Evolutionary conservation across 2,329 filamentous ascomycete genomes (phyloP).

Genomic region (Aulographum hederae): DNA sequence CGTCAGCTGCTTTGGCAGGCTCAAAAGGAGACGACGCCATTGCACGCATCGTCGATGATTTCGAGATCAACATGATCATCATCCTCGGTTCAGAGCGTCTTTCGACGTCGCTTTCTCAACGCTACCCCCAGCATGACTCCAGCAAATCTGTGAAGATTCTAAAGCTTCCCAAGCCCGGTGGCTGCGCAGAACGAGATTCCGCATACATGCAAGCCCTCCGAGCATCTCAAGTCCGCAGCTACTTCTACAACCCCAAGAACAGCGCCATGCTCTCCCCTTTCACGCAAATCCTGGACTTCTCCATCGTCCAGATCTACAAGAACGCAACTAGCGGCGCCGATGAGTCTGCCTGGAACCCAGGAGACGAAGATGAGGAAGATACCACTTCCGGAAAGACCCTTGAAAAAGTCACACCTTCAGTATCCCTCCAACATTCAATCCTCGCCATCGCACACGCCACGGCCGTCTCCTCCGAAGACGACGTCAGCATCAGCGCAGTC

Average conservation of each 20-base stretch:
- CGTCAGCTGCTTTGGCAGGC: slow-evolving; percentile 48
- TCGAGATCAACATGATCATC: slow-evolving; percentile 60
- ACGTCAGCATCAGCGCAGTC: slow-evolving; percentile 62
- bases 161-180: slow-evolving; percentile 67
- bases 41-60: slow-evolving; percentile 57
- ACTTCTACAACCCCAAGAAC: slow-evolving; percentile 68
- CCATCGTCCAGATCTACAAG: slow-evolving; percentile 55
- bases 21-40: slow-evolving; percentile 53
- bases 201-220: slow-evolving; percentile 54
- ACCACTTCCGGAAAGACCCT: slow-evolving; percentile 26
- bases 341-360: slow-evolving; percentile 15
- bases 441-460: slow-evolving; percentile 71
- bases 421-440: slow-evolving; percentile 60
- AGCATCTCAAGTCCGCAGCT: slow-evolving; percentile 67
- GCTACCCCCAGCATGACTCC: too few species aligned
- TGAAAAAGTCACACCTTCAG: slow-evolving; percentile 45
- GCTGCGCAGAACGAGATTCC: slow-evolving; percentile 60
- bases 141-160: slow-evolving; percentile 60
- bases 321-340: slow-evolving; percentile 21
- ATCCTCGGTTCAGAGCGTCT: slow-evolving; percentile 65
- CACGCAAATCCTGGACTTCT: slow-evolving; percentile 68
- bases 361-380: slow-evolving; percentile 27
- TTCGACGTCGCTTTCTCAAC: slow-evolving; percentile 26
- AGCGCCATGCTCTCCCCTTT: slow-evolving; percentile 68
- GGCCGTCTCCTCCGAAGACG: slow-evolving; percentile 47